Evolutionary conservation across 2,329 filamentous ascomycete species (phyloP).

Genomic region (Ciborinia camelliae): DNA sequence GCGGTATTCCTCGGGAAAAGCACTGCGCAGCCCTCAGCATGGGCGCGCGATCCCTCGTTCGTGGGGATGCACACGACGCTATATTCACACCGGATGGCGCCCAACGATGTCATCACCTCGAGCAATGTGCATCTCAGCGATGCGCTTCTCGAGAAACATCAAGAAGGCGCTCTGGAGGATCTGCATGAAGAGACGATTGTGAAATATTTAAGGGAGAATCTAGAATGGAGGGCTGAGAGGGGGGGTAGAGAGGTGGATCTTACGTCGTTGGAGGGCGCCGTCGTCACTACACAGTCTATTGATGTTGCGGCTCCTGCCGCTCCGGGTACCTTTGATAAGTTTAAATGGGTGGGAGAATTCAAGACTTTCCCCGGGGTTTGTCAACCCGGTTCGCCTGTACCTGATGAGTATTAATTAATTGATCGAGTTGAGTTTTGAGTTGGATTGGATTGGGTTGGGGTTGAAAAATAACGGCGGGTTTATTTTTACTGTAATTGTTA

Average conservation of each 20-base stretch:
- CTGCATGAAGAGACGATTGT: constrained; percentile 33
- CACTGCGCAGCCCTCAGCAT: constrained; percentile 27
- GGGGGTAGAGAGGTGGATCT: constrained; percentile 8
- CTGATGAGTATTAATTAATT: no score
- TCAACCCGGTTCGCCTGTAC: no score
- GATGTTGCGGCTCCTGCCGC: constrained; percentile 6
- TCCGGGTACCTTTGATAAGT: constrained; percentile 12
- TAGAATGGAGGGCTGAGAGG: constrained; percentile 28
- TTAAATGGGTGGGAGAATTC: constrained; percentile 17
- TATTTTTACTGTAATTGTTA: no score
- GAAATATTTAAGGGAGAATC: constrained; percentile 30
- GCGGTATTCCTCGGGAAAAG: constrained; percentile 38
- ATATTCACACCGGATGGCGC: not conserved
- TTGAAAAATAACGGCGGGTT: not conserved
- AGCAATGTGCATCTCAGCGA: constrained; percentile 40
- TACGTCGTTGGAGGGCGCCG: not conserved
- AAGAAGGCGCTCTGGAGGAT: constrained; percentile 29
- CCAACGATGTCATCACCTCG: constrained; percentile 33
- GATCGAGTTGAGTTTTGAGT: not conserved
- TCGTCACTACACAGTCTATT: constrained; percentile 8
- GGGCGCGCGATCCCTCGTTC: constrained; percentile 12
- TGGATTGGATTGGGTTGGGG: no score
- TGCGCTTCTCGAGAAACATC: constrained; percentile 34
- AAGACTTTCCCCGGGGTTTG: constrained; percentile 7
- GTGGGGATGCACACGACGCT: constrained; percentile 18